A percentile compares a stretch with the other conserved stretches of the same genome.
Evolutionary conservation across 75 land plant species (phyloP).

Genomic region (Selaginella tamariscina): DNA sequence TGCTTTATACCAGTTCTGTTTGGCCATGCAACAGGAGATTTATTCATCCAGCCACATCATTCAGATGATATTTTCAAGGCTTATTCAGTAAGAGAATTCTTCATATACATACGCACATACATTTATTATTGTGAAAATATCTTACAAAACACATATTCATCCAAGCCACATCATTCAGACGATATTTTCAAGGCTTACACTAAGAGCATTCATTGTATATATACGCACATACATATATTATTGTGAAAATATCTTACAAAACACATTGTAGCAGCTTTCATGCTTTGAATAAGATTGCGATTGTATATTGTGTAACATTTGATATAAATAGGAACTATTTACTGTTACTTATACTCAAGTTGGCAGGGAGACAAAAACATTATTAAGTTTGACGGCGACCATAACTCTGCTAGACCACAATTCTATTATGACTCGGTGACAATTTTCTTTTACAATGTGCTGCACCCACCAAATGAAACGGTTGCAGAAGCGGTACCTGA

Average conservation of each 20-base stretch:
- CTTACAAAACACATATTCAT: too few species aligned
- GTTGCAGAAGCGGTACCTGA: constrained; percentile 27
- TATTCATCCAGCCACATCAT: constrained; percentile 64
- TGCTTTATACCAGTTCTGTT: constrained; percentile 71
- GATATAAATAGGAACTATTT: too few species aligned
- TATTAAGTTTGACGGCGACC: constrained; percentile 86
- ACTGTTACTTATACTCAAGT: not conserved
- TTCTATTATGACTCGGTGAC: constrained; percentile 87
- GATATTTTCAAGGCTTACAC: too few species aligned
- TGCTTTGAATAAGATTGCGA: too few species aligned
- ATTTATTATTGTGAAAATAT: too few species aligned
- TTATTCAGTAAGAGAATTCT: constrained; percentile 76
- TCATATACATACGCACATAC: too few species aligned
- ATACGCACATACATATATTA: too few species aligned
- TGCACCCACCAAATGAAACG: constrained; percentile 57
- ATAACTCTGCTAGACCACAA: constrained; percentile 78
- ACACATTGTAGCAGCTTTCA: too few species aligned
- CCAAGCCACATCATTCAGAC: too few species aligned
- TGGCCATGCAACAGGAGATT: constrained; percentile 70
- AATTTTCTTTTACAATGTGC: constrained; percentile 76
- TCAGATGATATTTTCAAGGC: constrained; percentile 44
- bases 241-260: too few species aligned
- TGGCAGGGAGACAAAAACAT: constrained; percentile 85
- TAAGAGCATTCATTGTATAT: too few species aligned
- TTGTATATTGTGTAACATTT: too few species aligned